Base-by-base conservation (phyloP, 352 stramenopile species). In the Globisporangium spiculum region DNA sequence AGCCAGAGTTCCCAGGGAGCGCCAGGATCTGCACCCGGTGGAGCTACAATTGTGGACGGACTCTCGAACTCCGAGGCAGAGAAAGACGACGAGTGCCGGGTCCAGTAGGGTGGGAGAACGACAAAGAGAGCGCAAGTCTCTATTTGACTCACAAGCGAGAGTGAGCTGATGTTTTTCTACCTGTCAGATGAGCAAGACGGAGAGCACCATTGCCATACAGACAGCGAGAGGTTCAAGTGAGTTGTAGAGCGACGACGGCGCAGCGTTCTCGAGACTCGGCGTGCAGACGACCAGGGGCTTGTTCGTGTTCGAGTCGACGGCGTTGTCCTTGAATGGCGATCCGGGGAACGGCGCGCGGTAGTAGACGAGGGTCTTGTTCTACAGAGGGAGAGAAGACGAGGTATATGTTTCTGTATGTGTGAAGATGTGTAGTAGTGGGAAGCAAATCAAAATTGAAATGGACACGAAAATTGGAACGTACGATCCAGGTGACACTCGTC, bases 241-340 rank as follows among this genome's bases (percentile, higher is more conserved):
- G 10, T 46, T n/a, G 36, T 27, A 50, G 26, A n/a, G 27, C 9
- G 20, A 20, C n/a, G 16, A 18, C 18, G 26, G 59, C 6, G 66
- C 78, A 4, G 41, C 55, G 60, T 96, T 93, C 69, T 92, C 80
- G 36, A 96, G 80, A 56, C 84, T 94, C 7, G 88, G 88, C 18
- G 89, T 96, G 69, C 89, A 96, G 9, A 96, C 85, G 16, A 89
- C 72, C 4, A 95, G 24, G 7, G 86, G 81, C 46, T 93, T 88
- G 71, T 84, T 81, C 32, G 80, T 91, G 61, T 93, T 76, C 5
- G 81, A 66, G 61, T 93, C 78, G 12, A 92, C 85, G 8, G 64
- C 74, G 59, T 95, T 92, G 71, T 89, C 80, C 58, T 81, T 82
- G 68, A 96, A 96, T 6, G 88, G 88, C 30, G 87, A 93, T 18